These are phyloP conservation scores for Kwoniella newhampshirensis DNA, from an alignment of 768 basidiomycete genomes.

Conservation along the genomic window DNA sequence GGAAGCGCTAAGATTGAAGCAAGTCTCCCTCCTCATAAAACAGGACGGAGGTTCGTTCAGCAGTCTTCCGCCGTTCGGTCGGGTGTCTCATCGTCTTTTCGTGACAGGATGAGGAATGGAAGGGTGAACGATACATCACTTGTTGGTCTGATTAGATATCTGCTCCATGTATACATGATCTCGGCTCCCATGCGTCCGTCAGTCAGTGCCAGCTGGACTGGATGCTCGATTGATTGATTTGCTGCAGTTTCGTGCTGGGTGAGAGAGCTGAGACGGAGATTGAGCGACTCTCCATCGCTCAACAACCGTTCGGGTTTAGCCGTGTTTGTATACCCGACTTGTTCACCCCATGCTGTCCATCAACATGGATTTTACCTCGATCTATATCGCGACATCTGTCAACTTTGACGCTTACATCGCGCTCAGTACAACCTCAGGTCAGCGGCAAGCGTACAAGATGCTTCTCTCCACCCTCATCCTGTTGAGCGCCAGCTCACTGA, in stretches of 20 bases:
- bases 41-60: slow-evolving; percentile 17
- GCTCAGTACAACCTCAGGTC: background rate
- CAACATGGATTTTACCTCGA: no score
- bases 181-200: background rate
- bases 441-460: background rate
- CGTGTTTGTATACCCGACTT: no score
- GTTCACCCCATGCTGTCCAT: no score
- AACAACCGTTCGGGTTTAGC: no score
- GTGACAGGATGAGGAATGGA: slow-evolving; percentile 5
- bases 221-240: background rate
- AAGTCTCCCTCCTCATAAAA: slow-evolving; percentile 6
- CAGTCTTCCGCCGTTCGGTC: slow-evolving; percentile 14
- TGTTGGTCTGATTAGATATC: background rate
- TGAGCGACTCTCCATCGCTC: no score
- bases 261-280: background rate
- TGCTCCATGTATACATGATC: background rate
- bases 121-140: slow-evolving; percentile 21
- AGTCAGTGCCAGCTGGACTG: background rate
- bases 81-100: background rate
- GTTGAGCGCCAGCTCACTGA: background rate
- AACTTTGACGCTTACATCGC: background rate
- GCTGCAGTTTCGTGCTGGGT: slow-evolving; percentile 2
- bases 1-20: slow-evolving; percentile 17
- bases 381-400: no score
- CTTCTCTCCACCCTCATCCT: background rate